phyloP scores from a whole-genome alignment of 257 asterid species.

The Linderniella brevidens region DNA sequence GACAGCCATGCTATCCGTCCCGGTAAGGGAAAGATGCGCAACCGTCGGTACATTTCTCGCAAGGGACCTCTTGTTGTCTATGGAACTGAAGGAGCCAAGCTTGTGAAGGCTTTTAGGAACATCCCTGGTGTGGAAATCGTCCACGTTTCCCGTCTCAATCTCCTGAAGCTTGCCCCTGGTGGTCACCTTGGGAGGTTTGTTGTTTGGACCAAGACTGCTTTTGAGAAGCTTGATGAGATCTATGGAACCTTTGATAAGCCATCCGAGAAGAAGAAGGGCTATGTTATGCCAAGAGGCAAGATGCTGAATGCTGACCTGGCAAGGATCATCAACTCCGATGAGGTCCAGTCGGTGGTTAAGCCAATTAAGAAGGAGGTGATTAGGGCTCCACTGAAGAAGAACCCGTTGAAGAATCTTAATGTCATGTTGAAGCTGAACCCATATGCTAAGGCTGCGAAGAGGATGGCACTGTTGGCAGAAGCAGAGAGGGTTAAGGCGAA shows the following conservation, averaged over 20 bases:
- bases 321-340: conserved; percentile 73
- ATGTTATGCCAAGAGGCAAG: conserved; percentile 52
- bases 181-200: conserved; percentile 75
- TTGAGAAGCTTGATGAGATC: conserved; percentile 56
- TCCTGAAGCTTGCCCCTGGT: conserved; percentile 66
- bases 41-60: conserved; percentile 51
- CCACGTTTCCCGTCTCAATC: conserved; percentile 46
- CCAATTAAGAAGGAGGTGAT: conserved; percentile 56
- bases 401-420: conserved; percentile 56
- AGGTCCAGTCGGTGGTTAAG: conserved; percentile 76
- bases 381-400: conserved; percentile 64
- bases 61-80: conserved; percentile 72
- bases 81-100: conserved; percentile 66
- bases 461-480: conserved; percentile 72
- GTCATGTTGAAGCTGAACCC: conserved; percentile 68
- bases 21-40: conserved; percentile 75
- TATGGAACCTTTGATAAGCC: conserved; percentile 59
- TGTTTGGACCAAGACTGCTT: conserved; percentile 67
- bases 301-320: conserved; percentile 85
- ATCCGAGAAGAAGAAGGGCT: conserved; percentile 54
- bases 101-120: conserved; percentile 68
- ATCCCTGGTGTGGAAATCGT: conserved; percentile 66
- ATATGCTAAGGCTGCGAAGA: conserved; percentile 63
- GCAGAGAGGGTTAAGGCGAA: conserved; percentile 63
- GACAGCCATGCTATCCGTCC: conserved; percentile 46